These are phyloP conservation scores for Wickerhamiella allomyrinae DNA, from an alignment of 805 yeast species.

Conservation along the genomic window DNA sequence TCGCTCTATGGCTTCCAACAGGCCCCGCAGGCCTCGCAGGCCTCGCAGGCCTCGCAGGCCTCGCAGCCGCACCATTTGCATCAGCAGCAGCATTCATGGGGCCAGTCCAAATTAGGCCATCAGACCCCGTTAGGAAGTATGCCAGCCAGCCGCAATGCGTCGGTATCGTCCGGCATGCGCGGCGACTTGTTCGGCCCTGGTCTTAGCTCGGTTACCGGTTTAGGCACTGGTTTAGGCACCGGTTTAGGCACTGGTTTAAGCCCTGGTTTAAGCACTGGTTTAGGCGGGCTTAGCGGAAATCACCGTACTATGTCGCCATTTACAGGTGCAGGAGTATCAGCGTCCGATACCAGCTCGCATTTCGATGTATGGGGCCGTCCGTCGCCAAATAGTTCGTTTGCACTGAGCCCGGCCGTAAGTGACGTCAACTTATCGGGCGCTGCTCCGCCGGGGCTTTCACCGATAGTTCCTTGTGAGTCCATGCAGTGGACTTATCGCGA, in stretches of 20 bases:
- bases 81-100: neutral
- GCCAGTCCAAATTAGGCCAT: neutral
- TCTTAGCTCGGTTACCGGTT: too few species aligned
- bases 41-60: neutral
- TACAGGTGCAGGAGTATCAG: neutral
- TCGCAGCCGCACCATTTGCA: neutral
- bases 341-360: neutral
- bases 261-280: neutral
- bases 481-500: constrained; percentile 62
- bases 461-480: neutral
- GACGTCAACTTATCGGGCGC: neutral
- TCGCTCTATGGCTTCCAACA: too few species aligned
- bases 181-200: neutral
- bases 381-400: neutral
- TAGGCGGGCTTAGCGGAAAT: neutral
- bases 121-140: neutral
- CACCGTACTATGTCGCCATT: neutral
- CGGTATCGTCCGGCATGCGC: neutral
- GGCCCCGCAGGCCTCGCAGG: too few species aligned
- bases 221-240: too few species aligned
- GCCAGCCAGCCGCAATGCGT: neutral
- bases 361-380: neutral
- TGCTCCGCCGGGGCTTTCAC: neutral
- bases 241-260: too few species aligned
- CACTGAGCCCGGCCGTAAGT: neutral